phyloP scores from a whole-genome alignment of 148 eudicot species.

The Beta vulgaris region DNA sequence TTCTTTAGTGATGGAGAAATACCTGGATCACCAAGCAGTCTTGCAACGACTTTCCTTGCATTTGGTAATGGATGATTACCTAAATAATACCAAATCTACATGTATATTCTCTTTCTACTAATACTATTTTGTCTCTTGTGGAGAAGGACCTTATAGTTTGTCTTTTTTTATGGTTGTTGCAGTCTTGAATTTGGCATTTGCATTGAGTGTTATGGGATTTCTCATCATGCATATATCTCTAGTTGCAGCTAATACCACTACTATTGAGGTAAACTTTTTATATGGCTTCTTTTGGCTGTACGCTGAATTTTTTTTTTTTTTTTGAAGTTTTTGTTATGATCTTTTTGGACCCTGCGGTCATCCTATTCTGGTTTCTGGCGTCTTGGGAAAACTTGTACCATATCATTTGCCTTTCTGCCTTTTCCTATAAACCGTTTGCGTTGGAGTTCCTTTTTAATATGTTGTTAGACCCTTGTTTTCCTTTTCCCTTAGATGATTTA shows the following conservation, averaged over 20 bases:
- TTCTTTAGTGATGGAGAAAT: slow-evolving; percentile 94
- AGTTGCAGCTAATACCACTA: slow-evolving; percentile 81
- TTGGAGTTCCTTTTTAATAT: background rate
- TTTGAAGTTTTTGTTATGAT: background rate
- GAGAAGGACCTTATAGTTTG: slow-evolving; percentile 9
- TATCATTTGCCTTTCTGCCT: background rate
- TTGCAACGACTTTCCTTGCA: slow-evolving; percentile 94
- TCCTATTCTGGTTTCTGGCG: background rate
- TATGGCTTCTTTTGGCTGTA: background rate
- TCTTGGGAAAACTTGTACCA: background rate
- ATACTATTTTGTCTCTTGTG: slow-evolving; percentile 1
- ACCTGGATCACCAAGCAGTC: slow-evolving; percentile 78
- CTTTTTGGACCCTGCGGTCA: background rate
- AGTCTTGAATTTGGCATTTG: slow-evolving; percentile 92
- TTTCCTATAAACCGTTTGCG: background rate
- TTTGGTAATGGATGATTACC: slow-evolving; percentile 59
- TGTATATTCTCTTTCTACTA: background rate
- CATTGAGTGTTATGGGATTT: slow-evolving; percentile 91
- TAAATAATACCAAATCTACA: background rate
- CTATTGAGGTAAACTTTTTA: slow-evolving; percentile 68
- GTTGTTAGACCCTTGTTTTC: background rate
- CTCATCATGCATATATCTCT: slow-evolving; percentile 94
- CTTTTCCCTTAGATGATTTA: background rate
- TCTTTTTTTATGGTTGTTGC: slow-evolving; percentile 24
- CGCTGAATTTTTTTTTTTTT: background rate